Evolutionary conservation across 257 asterid genomes (phyloP), one percentile per base, ranked within the genome.

Genomic region (Solanum medicagineum): DNA sequence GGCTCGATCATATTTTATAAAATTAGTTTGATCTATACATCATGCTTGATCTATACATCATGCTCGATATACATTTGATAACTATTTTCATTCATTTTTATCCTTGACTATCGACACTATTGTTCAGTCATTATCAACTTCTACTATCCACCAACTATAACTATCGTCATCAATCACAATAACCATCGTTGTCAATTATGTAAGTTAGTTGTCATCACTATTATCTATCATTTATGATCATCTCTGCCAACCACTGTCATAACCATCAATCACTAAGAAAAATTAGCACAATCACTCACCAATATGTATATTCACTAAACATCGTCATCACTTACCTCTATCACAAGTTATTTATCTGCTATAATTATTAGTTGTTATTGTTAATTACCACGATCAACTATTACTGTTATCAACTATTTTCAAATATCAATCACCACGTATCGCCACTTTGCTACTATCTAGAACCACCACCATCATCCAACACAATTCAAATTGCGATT

Each of bases 321-420:
- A 0, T 60, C 15, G 3, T 60, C 4, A n/a, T 60, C 3, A 59
- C n/a, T n/a, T 7, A 10, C 1, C 22, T n/a, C n/a, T 3, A 59
- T 1, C 22, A 5, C 4, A 4, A 59, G 5, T 8, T n/a, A 59
- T n/a, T 59, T 14, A 1, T 60, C 7, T 5, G 0, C 0, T 0
- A n/a, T 1, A 4, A n/a, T n/a, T 60, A 60, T 10, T 60, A 60
- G 1, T n/a, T 60, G 0, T 10, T 4, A 60, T 10, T 29, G n/a
- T 2, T n/a, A 60, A 60, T 3, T 60, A 10, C 2, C 5, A n/a
- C 3, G 15, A 4, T 60, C 32, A 60, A 60, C 3, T n/a, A 60
- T 60, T 7, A 60, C 8, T 6, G 22, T 10, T n/a, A 10, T 9
- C 10, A 9, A n/a, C 29, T 59, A 59, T 10, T 32, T 32, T 32